Evolutionary conservation across 768 basidiomycete genomes (phyloP), one percentile per base, ranked within the genome.

Genomic region (Hypsizygus marmoreus): DNA sequence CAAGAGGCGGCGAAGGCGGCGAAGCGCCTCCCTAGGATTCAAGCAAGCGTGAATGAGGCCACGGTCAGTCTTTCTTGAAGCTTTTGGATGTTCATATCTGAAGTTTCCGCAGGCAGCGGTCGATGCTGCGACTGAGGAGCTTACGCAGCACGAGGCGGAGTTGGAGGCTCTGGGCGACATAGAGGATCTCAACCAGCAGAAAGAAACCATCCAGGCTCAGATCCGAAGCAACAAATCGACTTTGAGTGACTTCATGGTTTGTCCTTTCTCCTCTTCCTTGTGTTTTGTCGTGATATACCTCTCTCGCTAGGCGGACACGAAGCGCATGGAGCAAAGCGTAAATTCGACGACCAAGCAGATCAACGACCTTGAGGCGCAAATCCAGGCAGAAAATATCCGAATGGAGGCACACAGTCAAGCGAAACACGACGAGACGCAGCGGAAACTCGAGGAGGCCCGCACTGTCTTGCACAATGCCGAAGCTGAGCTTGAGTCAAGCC

Each of bases 361-460:
- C 17, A 51, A 59, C 6, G 69, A 65, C 1, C 61, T 79, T n/a
- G 62, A 79, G 2, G 53, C 62, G 13, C 70, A 78, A 40, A 82
- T 92, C 35, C 64, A 55, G 5, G 70, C 69, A 24, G 86, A 88
- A 60, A 70, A 73, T 5, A 66, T 62, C 23, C 80, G 75, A 31
- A 72, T 79, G 66, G 82, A 71, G 48, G 67, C 68, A 4, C 74
- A 81, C 50, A 80, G 80, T 2, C 81, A 86, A 53, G 77, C 69
- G 10, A 84, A 82, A 56, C 82, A 79, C 13, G 80, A 87, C 24
- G 77, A 81, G 51, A 72, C 72, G 4, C 74, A 79, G 34, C 64
- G 66, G 16, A 74, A 77, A 56, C 69, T 91, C 10, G 68, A 76
- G 0, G 60, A 61, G 9, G 76, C 78, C 13, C 74, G 71, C 37